phyloP scores from a whole-genome alignment of 805 yeast species.

The Maudiozyma serrabonitensis region DNA sequence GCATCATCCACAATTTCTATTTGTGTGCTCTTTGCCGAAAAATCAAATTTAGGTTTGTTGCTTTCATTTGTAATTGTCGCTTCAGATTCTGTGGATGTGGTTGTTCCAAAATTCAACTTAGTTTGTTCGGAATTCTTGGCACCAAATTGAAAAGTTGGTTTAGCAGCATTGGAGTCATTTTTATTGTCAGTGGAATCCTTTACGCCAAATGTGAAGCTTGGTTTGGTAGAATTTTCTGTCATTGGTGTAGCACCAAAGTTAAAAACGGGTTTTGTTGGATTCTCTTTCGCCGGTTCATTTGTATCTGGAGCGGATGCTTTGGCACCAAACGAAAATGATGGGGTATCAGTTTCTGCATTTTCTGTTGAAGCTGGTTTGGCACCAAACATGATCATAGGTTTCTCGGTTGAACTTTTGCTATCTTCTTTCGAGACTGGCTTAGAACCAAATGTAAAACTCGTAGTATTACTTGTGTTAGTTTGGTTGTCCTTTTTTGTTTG shows the following conservation, averaged over 20 bases:
- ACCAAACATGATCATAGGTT: not conserved
- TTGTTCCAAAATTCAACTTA: slow-evolving; percentile 7
- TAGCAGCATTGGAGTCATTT: not conserved
- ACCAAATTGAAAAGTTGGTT: slow-evolving; percentile 11
- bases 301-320: not conserved
- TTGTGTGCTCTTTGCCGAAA: not conserved
- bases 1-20: not conserved
- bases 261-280: not conserved
- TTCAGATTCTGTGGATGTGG: not conserved
- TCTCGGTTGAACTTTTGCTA: not conserved
- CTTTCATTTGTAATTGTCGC: not conserved
- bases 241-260: not conserved
- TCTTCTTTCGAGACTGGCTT: slow-evolving; percentile 9
- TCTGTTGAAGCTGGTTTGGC: not conserved
- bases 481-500: not conserved
- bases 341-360: not conserved
- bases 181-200: not conserved
- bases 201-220: not conserved
- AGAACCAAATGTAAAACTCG: slow-evolving; percentile 1
- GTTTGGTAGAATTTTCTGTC: not conserved
- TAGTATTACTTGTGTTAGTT: not conserved
- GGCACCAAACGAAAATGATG: not conserved
- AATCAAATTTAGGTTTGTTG: slow-evolving; percentile 5
- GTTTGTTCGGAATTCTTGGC: not conserved
- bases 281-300: too few relatives aligned